Conservation (phyloP, 169 alveolate species). For the Pseudocohnilembus persalinus region DNA sequence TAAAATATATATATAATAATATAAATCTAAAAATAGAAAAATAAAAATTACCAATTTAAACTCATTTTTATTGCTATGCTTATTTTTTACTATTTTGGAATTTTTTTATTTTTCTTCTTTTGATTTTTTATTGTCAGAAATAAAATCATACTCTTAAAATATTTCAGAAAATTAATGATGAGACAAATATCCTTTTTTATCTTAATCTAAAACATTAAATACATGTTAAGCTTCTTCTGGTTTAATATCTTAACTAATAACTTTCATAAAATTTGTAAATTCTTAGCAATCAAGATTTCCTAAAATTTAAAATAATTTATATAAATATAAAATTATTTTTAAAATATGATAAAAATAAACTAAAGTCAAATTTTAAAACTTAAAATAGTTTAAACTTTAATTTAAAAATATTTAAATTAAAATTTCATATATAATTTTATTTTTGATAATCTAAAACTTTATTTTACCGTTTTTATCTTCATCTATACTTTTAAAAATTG, state of each 20-base stretch:
- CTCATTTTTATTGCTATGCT: not conserved
- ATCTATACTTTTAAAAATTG: not conserved
- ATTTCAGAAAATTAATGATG: not conserved
- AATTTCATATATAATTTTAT: too few relatives aligned
- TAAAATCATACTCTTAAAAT: not conserved
- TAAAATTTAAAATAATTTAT: too few relatives aligned
- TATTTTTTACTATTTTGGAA: too few relatives aligned
- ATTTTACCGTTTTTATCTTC: not conserved
- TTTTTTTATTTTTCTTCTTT: not conserved
- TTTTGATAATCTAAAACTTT: too few relatives aligned
- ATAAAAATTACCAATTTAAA: not conserved
- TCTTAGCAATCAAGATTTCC: not conserved
- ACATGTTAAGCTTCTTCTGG: not conserved
- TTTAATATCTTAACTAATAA: not conserved
- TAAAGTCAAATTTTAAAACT: too few relatives aligned
- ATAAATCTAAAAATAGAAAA: too few relatives aligned
- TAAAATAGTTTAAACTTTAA: too few relatives aligned
- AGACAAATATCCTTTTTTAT: not conserved
- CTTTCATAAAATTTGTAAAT: not conserved
- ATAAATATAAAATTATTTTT: too few relatives aligned
- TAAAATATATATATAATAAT: too few relatives aligned
- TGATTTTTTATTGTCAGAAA: not conserved
- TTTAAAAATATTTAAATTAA: too few relatives aligned
- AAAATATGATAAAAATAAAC: too few relatives aligned
- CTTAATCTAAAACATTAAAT: not conserved